phyloP scores from a whole-genome alignment of 1,139 yeast species.

The Citeromyces hawaiiensis region DNA sequence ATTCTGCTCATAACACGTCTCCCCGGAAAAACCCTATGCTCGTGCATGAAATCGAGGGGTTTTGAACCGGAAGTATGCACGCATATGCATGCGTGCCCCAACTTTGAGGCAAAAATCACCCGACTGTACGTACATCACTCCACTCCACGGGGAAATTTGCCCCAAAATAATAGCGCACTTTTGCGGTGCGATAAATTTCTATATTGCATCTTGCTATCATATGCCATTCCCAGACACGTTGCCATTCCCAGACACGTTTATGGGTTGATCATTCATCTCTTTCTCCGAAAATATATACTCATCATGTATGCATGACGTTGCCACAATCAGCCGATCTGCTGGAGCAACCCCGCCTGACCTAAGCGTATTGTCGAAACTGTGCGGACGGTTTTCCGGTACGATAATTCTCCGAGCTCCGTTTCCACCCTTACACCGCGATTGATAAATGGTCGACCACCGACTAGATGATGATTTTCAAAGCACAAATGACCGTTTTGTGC shows the following conservation, averaged over 20 bases:
- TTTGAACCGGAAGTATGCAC: neutral
- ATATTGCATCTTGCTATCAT: too few relatives aligned
- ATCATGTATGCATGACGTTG: neutral
- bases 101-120: neutral
- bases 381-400: neutral
- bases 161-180: neutral
- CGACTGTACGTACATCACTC: constrained; percentile 1
- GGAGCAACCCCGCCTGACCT: neutral
- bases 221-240: too few relatives aligned
- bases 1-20: neutral
- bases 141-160: neutral
- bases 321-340: neutral
- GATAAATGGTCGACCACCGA: neutral
- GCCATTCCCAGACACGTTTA: too few relatives aligned
- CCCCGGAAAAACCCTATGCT: neutral
- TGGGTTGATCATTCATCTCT: too few relatives aligned
- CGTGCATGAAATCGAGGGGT: constrained; percentile 1
- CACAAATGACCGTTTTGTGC: neutral
- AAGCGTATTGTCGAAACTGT: neutral
- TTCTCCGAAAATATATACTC: too few relatives aligned
- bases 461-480: neutral
- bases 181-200: too few relatives aligned
- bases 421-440: neutral
- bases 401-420: neutral
- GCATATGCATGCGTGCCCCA: neutral